Evolutionary conservation across 306 rosid species (phyloP).

Genomic region (Macrotyloma uniflorum): DNA sequence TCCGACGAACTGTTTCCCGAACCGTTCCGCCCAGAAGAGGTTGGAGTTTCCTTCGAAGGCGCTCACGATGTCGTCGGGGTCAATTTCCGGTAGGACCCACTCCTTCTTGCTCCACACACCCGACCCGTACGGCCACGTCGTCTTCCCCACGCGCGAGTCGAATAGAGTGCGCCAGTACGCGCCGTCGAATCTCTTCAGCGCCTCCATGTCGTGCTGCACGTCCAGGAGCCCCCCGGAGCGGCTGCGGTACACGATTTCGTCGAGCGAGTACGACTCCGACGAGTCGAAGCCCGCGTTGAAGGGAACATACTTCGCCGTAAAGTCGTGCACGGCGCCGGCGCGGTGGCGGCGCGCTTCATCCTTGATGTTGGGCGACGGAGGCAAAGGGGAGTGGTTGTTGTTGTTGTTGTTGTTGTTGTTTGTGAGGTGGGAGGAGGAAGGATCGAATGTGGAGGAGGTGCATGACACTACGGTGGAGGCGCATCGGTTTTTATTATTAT

Average conservation of each 20-base stretch:
- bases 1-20: slow-evolving; percentile 70
- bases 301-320: slow-evolving; percentile 79
- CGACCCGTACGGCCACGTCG: slow-evolving; percentile 91
- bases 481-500: slow-evolving; percentile 25
- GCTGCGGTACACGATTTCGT: slow-evolving; percentile 86
- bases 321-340: slow-evolving; percentile 33
- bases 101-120: slow-evolving; percentile 95
- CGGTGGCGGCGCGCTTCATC: slow-evolving; percentile 76
- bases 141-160: slow-evolving; percentile 89
- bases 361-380: slow-evolving; percentile 63
- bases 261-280: slow-evolving; percentile 74
- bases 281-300: slow-evolving; percentile 58
- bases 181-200: slow-evolving; percentile 61
- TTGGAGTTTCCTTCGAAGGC: slow-evolving; percentile 88
- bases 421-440: slow-evolving; percentile 42
- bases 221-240: slow-evolving; percentile 80
- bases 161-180: slow-evolving; percentile 77
- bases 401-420: slow-evolving; percentile 2
- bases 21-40: slow-evolving; percentile 89
- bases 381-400: slow-evolving; percentile 22
- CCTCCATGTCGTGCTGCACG: slow-evolving; percentile 76
- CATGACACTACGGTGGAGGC: slow-evolving; percentile 19
- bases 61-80: slow-evolving; percentile 67
- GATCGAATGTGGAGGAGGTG: slow-evolving; percentile 42
- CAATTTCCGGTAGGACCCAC: slow-evolving; percentile 86